A percentile compares a stretch with the other conserved stretches of the same genome.
Conservation (phyloP, 345 rosid species). For the Boechera divaricarpa region DNA sequence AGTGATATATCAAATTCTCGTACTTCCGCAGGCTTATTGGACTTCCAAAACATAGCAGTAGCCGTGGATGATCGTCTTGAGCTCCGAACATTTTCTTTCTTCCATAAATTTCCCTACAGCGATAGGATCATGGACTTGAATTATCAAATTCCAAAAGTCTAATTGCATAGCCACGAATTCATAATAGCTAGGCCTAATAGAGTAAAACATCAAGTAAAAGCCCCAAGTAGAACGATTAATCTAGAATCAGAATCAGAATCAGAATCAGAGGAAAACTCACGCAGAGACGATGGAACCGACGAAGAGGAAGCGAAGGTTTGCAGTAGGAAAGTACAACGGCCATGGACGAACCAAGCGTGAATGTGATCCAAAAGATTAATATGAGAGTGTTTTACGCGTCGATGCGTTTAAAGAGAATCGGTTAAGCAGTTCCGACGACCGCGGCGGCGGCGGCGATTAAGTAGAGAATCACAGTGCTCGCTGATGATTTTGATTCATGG, state of each 20-base stretch:
- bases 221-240: neutral
- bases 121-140: neutral
- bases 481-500: constrained; percentile 9
- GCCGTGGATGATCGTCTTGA: constrained; percentile 44
- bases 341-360: constrained; percentile 36
- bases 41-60: constrained; percentile 77
- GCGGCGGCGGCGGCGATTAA: constrained; percentile 2
- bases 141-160: neutral
- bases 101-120: constrained; percentile 54
- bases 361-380: neutral
- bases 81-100: constrained; percentile 35
- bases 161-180: neutral
- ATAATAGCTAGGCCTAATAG: neutral
- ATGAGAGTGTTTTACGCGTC: neutral
- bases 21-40: constrained; percentile 59
- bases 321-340: constrained; percentile 56
- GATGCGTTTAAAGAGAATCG: neutral
- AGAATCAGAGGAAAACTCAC: constrained; percentile 42
- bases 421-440: neutral
- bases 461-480: neutral
- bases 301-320: constrained; percentile 61
- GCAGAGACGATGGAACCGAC: constrained; percentile 45
- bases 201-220: neutral
- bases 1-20: constrained; percentile 56
- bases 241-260: neutral